A percentile compares a stretch with the other conserved stretches of the same genome.
These are phyloP conservation scores for Lasiodiplodia sp. DNA, from an alignment of 2,329 filamentous ascomycete species.

Conservation along the genomic window DNA sequence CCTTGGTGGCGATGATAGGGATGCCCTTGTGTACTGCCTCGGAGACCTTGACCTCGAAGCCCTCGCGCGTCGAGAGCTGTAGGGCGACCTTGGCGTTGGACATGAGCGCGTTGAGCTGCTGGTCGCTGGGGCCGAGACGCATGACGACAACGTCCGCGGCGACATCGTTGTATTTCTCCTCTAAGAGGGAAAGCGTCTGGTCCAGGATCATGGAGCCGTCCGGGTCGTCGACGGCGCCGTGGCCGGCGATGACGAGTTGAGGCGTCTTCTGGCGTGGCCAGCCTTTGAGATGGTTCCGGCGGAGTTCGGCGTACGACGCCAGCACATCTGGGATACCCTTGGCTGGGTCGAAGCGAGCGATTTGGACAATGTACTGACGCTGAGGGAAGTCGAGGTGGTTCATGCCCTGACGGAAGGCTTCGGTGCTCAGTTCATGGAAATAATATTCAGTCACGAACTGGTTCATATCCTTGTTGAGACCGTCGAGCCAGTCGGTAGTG, in stretches of 20 bases:
- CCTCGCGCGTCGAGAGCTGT: constrained; percentile 81
- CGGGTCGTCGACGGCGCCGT: constrained; percentile 82
- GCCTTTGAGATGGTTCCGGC: constrained; percentile 64
- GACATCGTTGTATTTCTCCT: constrained; percentile 61
- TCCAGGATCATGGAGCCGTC: constrained; percentile 77
- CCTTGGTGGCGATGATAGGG: constrained; percentile 76
- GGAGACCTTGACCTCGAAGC: constrained; percentile 86
- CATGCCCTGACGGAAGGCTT: constrained; percentile 67
- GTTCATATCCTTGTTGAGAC: constrained; percentile 77
- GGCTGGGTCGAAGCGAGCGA: constrained; percentile 82
- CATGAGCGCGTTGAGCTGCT: constrained; percentile 79
- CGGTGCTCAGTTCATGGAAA: constrained; percentile 72
- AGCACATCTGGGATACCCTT: constrained; percentile 83
- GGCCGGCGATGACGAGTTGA: constrained; percentile 79
- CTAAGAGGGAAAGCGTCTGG: constrained; percentile 71
- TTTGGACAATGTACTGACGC: constrained; percentile 78
- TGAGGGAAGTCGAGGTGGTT: constrained; percentile 65
- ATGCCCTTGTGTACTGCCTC: constrained; percentile 83
- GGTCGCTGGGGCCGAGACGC: constrained; percentile 79
- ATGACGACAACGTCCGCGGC: constrained; percentile 73
- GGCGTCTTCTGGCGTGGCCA: constrained; percentile 61
- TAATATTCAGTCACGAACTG: constrained; percentile 77
- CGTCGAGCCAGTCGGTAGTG: constrained; percentile 84
- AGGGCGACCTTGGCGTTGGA: constrained; percentile 76
- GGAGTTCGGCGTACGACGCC: constrained; percentile 76